These are phyloP conservation scores for Hypoxylon sp. DNA, from an alignment of 2,329 filamentous ascomycete species.

Conservation along the genomic window DNA sequence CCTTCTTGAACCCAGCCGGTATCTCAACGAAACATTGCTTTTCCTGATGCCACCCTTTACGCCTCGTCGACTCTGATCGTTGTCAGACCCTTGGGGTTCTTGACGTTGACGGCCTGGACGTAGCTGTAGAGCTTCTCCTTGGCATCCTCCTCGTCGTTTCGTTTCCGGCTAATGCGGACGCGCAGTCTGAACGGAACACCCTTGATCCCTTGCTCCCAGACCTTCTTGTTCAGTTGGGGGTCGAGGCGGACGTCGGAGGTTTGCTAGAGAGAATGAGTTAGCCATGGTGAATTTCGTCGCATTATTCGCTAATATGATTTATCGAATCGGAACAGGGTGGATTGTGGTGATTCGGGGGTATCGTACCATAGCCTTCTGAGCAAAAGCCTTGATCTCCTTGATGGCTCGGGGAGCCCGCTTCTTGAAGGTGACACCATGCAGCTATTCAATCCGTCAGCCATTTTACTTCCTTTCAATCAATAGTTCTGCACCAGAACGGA, in stretches of 20 bases:
- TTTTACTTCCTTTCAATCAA: constrained; percentile 44
- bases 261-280: constrained; percentile 71
- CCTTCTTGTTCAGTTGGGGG: constrained; percentile 99
- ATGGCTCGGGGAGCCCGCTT: constrained; percentile 98
- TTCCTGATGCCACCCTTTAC: constrained; percentile 59
- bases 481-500: neutral
- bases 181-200: constrained; percentile 97
- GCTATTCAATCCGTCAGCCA: constrained; percentile 68
- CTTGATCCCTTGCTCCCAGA: constrained; percentile 99
- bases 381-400: constrained; percentile 99
- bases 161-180: constrained; percentile 98
- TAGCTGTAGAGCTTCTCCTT: constrained; percentile 99
- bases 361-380: constrained; percentile 95
- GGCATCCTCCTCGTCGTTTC: constrained; percentile 99
- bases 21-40: constrained; percentile 52
- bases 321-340: constrained; percentile 2
- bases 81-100: constrained; percentile 97
- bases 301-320: no score
- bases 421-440: constrained; percentile 99
- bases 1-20: constrained; percentile 59
- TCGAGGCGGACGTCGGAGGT: constrained; percentile 97
- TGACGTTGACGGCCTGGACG: constrained; percentile 99
- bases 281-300: neutral
- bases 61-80: constrained; percentile 86
- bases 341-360: constrained; percentile 27